These are phyloP conservation scores for Cornus suecica DNA, from an alignment of 148 eudicot species.

Conservation along the genomic window DNA sequence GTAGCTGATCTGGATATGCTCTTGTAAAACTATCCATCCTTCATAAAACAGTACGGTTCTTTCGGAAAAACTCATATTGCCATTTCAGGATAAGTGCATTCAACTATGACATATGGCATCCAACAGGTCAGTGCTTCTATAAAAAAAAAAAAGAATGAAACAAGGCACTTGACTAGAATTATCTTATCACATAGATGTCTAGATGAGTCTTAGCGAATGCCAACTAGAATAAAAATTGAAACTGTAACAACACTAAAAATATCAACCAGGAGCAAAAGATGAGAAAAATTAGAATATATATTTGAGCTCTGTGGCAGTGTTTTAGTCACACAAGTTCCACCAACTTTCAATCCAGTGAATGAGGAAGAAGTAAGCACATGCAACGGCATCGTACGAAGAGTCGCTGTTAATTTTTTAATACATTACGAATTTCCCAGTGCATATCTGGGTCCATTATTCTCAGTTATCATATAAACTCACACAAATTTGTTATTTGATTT, in stretches of 20 bases:
- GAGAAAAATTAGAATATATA: neutral
- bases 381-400: neutral
- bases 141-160: too few relatives aligned
- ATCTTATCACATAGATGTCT: neutral
- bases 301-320: neutral
- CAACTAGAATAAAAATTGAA: neutral
- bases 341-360: neutral
- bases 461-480: too few relatives aligned
- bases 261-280: neutral
- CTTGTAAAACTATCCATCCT: too few relatives aligned
- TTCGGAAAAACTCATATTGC: too few relatives aligned
- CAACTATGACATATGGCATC: too few relatives aligned
- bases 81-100: too few relatives aligned
- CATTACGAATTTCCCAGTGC: neutral
- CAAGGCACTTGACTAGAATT: neutral
- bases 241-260: neutral
- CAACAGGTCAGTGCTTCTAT: too few relatives aligned
- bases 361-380: neutral
- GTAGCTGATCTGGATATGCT: too few relatives aligned
- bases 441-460: neutral
- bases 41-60: too few relatives aligned
- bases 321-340: neutral
- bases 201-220: neutral
- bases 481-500: too few relatives aligned
- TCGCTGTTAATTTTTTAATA: neutral